These are phyloP conservation scores for Circinella minor DNA, from an alignment of 371 early-diverging fungal species.

Conservation along the genomic window DNA sequence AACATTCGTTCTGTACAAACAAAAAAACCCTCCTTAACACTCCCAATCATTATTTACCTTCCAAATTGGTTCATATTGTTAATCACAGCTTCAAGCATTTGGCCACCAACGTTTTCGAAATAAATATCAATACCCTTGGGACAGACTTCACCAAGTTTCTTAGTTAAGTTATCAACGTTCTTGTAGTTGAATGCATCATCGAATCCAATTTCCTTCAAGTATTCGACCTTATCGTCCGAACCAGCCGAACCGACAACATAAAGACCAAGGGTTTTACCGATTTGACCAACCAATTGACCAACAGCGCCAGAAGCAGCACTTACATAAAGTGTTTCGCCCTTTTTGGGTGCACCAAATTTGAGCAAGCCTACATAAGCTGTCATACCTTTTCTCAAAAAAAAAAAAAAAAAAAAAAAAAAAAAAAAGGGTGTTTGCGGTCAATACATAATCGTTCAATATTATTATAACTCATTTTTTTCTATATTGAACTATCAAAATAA, in stretches of 20 bases:
- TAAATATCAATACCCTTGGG: constrained; percentile 78
- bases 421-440: too few relatives aligned
- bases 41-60: constrained; percentile 17
- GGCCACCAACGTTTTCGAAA: constrained; percentile 78
- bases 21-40: background rate
- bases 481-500: background rate
- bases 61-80: constrained; percentile 55
- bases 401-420: background rate
- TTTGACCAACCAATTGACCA: constrained; percentile 64
- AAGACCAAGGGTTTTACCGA: constrained; percentile 69
- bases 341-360: constrained; percentile 40
- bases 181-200: constrained; percentile 89
- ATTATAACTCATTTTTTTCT: too few relatives aligned
- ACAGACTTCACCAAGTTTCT: constrained; percentile 49
- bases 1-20: background rate
- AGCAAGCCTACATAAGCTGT: constrained; percentile 10
- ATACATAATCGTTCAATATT: too few relatives aligned
- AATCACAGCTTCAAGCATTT: constrained; percentile 69
- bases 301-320: constrained; percentile 63
- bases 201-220: constrained; percentile 64
- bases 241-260: constrained; percentile 81
- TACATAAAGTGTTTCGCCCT: constrained; percentile 58
- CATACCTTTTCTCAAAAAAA: background rate
- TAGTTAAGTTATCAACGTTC: constrained; percentile 49
- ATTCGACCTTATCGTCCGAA: constrained; percentile 75